These are phyloP conservation scores for Termitomyces sp. DNA, from an alignment of 768 basidiomycete genomes.

Conservation along the genomic window DNA sequence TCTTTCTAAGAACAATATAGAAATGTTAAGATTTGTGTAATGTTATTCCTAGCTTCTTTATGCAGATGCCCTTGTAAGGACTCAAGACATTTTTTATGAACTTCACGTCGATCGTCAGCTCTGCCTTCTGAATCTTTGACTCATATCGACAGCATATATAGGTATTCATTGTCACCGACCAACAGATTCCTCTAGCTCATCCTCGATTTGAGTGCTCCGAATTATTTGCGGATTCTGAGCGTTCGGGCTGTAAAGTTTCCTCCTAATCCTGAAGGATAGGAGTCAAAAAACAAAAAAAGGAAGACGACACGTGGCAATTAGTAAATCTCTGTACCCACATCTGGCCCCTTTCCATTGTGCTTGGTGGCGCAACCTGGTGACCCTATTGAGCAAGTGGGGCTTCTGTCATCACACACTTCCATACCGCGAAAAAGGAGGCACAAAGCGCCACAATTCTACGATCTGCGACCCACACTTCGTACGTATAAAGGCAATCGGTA, in stretches of 20 bases:
- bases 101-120: neutral
- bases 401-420: neutral
- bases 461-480: neutral
- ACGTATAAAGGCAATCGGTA: neutral
- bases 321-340: too few relatives aligned
- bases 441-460: neutral
- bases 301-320: neutral
- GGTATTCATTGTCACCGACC: neutral
- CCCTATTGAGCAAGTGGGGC: neutral
- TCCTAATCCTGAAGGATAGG: neutral
- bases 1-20: neutral
- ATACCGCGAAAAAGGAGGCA: neutral
- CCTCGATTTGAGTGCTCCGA: neutral
- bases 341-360: neutral
- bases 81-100: neutral
- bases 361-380: neutral
- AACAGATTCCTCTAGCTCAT: neutral
- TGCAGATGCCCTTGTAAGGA: neutral
- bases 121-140: neutral
- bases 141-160: neutral
- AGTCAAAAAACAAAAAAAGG: too few relatives aligned
- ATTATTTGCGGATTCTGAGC: too few relatives aligned
- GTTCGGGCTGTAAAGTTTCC: neutral
- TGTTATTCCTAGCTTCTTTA: neutral
- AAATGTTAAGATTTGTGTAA: neutral